A percentile compares a stretch with the other conserved stretches of the same genome.
Conservation (phyloP, 1,284 basidiomycete species). For the Ceratobasidium sp. region DNA sequence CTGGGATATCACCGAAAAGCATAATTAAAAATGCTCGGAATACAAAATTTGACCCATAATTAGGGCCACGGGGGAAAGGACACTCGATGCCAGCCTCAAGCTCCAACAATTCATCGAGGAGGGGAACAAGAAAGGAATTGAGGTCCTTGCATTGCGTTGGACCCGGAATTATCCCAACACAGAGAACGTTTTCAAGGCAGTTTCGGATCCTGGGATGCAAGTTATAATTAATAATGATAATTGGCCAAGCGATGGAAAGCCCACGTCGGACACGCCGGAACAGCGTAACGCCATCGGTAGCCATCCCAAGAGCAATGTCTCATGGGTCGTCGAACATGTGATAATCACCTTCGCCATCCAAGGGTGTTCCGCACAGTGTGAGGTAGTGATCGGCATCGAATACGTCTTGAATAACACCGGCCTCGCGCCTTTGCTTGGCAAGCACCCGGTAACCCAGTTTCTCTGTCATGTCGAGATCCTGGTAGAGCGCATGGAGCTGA, state of each 20-base stretch:
- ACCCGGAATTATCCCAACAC: slow-evolving; percentile 48
- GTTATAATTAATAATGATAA: slow-evolving; percentile 50
- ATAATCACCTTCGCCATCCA: slow-evolving; percentile 46
- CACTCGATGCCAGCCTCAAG: slow-evolving; percentile 6
- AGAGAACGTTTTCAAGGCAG: slow-evolving; percentile 47
- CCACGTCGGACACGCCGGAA: slow-evolving; percentile 44
- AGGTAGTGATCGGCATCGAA: slow-evolving; percentile 50
- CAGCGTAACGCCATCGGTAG: slow-evolving; percentile 49
- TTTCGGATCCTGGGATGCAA: slow-evolving; percentile 48
- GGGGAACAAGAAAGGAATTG: slow-evolving; percentile 19
- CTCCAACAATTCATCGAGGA: slow-evolving; percentile 16
- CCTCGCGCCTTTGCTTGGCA: slow-evolving; percentile 33
- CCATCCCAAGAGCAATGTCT: slow-evolving; percentile 50
- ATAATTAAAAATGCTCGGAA: slow-evolving; percentile 10
- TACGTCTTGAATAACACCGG: slow-evolving; percentile 47
- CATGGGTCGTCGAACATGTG: slow-evolving; percentile 48
- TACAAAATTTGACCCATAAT: neutral
- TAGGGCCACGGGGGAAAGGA: neutral
- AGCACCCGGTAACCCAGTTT: neutral
- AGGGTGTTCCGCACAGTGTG: slow-evolving; percentile 41
- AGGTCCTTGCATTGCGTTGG: slow-evolving; percentile 28
- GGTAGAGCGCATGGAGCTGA: slow-evolving; percentile 7
- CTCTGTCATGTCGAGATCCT: neutral
- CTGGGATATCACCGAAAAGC: slow-evolving; percentile 29
- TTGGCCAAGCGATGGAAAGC: slow-evolving; percentile 45